Base-by-base conservation (phyloP, 2,329 filamentous ascomycete species). In the Niveomyces coronatus region DNA sequence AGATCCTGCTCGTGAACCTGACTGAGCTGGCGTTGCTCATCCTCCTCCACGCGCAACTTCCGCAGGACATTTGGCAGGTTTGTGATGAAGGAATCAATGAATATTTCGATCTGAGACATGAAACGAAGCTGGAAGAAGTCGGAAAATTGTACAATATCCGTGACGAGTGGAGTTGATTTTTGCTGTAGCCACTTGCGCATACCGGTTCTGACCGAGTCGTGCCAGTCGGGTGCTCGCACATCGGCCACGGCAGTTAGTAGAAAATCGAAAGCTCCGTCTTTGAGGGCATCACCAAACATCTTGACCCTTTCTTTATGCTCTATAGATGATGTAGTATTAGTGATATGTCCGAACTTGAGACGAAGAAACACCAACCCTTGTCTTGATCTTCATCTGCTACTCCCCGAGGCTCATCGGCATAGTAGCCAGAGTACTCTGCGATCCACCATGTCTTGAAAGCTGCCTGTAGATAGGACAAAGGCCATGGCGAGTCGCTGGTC, bases 21-120 rank as follows among this genome's bases (percentile, higher is more conserved):
- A 51, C 73, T 79, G 19, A 79, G 65, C 53, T 81, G 76, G 13
- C 85, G 72, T 55, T 93, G 86, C 47, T 91, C 84, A 51, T 96
- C 89, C 58, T 96, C 89, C 43, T 94, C 87, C 2, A 79, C 74
- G 45, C 89, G 85, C 20, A 96, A 67, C 56, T 79, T 85, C 38
- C 89, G 79, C 31, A 98, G 71, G 4, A 91, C 82, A 61, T 96
- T 88, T 1, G 91, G 91, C 65, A 96, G 82, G 53, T 98, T 94
- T 1, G 86, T 85, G 48, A 98, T 93, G 55, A 94, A 93, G 5
- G 84, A 82, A 53, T 96, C 89, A 7, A 89, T 77, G 53, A 96
- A 94, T 0, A 74, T 72, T 55, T 96, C 89, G 9, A 96, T 62
- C 52, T 88, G 84, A 42, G 81, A 73, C 75, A 89, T 85, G 19